Evolutionary conservation across 345 rosid species (phyloP), one percentile per base, ranked within the genome.

Genomic region (Citrus maxima): DNA sequence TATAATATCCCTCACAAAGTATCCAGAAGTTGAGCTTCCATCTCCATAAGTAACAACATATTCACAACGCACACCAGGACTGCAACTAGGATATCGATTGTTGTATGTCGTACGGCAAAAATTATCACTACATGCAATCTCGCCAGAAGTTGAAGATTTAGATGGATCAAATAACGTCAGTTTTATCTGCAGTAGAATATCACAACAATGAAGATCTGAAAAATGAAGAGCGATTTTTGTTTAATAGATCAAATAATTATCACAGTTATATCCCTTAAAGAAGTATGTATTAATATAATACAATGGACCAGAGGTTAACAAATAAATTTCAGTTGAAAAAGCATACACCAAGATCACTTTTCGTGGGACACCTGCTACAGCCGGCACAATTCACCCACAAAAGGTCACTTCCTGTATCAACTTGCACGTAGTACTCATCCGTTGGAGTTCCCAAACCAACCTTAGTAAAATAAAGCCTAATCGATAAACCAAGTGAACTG

Each of bases 351-450:
- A 93, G 88, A 35, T 91, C 86, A 34, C 93, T 95, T 85, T 88
- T 89, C 5, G 72, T 66, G 12, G 97, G 99, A 81, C 99, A 95
- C 67, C 80, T 91, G 32, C 72, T 67, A 51, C 99, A 95, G 14
- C 84, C 92, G 27, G 54, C 80, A 54, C 98, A 91, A 78, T 93
- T 95, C 60, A 95, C 91, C 99, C 99, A 95, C 7, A 95, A 85
- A 82, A 90, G 84, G 85, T 95, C 99, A 82, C 98, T 95, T 75
- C 98, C 98, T 13, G 98, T 93, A 66, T 95, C 98, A 70, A 95
- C 93, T 88, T 95, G 99, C 55, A 95, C 99, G 49, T 82, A 86
- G 76, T 87, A 91, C 35, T 93, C 96, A 80, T 87, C 86, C 67
- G 98, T 68, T 38, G 99, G 99, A 16, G 81, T 80, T 61, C 98